Evolutionary conservation across 208 protist species (phyloP).

Genomic region (Wallacemonas sp.): DNA sequence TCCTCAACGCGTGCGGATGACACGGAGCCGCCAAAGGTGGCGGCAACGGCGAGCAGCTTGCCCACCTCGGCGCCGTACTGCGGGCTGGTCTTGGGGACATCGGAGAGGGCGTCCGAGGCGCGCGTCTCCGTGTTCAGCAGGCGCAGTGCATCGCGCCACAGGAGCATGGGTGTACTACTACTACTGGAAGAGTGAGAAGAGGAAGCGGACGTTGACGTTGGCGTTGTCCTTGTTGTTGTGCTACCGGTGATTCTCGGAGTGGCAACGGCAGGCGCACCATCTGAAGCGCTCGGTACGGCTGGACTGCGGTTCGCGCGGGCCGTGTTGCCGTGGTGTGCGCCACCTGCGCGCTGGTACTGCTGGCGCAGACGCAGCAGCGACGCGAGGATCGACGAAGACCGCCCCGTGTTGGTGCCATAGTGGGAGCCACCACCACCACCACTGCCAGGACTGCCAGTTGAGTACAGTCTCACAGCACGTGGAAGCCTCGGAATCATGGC

Average conservation of each 20-base stretch:
- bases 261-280: not conserved
- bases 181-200: no score
- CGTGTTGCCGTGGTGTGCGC: not conserved
- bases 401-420: no score
- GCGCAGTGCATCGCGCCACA: conserved; percentile 53
- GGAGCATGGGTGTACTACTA: no score
- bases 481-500: not conserved
- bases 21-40: conserved; percentile 68
- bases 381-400: conserved; percentile 10
- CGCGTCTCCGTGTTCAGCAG: conserved; percentile 62
- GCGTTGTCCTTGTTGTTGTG: not conserved
- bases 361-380: conserved; percentile 39
- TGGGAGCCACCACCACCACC: not conserved
- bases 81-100: conserved; percentile 40
- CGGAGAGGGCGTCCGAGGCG: conserved; percentile 49
- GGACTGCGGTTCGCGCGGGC: not conserved
- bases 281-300: not conserved
- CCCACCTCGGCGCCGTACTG: conserved; percentile 69
- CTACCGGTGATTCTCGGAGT: not conserved
- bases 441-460: no score
- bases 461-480: not conserved
- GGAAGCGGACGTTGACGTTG: not conserved
- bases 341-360: conserved; percentile 33
- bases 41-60: conserved; percentile 64
- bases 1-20: conserved; percentile 56